Evolutionary conservation across 2,329 filamentous ascomycete genomes (phyloP).

Genomic region (Colletotrichum tabaci): DNA sequence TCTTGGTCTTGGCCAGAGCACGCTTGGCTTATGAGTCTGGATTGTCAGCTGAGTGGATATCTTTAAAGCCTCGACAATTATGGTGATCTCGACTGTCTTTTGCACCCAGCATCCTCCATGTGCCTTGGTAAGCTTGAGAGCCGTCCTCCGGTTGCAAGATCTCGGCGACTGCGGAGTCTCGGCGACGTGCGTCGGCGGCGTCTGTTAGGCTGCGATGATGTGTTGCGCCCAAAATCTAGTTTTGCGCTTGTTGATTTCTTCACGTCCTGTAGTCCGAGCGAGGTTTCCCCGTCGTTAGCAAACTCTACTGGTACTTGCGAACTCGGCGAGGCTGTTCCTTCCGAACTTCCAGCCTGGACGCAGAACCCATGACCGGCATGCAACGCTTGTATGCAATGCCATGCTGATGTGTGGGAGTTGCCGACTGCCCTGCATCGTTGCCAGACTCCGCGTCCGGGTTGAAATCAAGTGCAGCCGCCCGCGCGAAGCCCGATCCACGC

Average conservation of each 20-base stretch:
- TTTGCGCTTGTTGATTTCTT: constrained; percentile 12
- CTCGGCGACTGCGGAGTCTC: constrained; percentile 1
- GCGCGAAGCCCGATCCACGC: constrained; percentile 27
- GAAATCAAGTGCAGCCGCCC: neutral
- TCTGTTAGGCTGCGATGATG: constrained; percentile 2
- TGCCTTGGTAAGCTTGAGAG: neutral
- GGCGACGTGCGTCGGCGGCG: neutral
- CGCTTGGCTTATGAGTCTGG: neutral
- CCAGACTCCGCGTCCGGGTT: constrained; percentile 6
- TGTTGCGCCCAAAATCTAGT: constrained; percentile 18
- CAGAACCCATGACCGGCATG: constrained; percentile 19
- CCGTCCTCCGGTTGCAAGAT: neutral
- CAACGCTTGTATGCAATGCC: constrained; percentile 21
- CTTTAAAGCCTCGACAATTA: neutral
- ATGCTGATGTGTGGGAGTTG: constrained; percentile 8
- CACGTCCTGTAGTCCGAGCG: constrained; percentile 35
- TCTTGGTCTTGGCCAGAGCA: constrained; percentile 2
- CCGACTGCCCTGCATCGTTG: constrained; percentile 16
- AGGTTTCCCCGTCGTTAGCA: constrained; percentile 30
- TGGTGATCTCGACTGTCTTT: constrained; percentile 1
- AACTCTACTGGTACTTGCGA: constrained; percentile 19
- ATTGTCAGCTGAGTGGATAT: neutral
- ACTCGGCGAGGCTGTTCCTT: constrained; percentile 15
- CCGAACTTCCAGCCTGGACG: constrained; percentile 5
- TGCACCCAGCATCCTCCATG: neutral